These are phyloP conservation scores for Fusarium miscanthi DNA, from an alignment of 2,329 filamentous ascomycete genomes.

Conservation along the genomic window DNA sequence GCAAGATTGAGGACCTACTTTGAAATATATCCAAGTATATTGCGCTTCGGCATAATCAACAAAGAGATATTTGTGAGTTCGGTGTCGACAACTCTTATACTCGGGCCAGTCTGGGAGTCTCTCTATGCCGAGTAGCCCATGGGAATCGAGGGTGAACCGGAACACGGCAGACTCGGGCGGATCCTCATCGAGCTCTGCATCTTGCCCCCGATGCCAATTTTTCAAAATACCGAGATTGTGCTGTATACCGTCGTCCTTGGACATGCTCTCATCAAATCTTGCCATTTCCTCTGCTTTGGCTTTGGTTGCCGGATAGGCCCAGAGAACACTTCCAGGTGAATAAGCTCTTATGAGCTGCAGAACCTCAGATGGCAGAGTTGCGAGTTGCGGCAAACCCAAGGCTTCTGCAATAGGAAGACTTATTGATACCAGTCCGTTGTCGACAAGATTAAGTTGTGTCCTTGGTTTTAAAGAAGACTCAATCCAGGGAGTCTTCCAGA, in stretches of 20 bases:
- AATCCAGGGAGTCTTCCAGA: neutral
- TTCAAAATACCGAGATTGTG: neutral
- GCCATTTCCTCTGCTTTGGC: neutral
- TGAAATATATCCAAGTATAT: neutral
- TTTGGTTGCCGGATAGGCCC: neutral
- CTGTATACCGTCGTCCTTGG: neutral
- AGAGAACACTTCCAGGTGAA: neutral
- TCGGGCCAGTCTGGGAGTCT: neutral
- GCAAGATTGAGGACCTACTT: neutral
- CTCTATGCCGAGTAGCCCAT: neutral
- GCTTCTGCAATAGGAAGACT: neutral
- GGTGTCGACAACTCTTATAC: neutral
- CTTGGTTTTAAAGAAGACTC: neutral
- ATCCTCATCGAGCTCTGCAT: neutral
- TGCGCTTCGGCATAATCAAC: neutral
- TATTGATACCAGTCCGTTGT: neutral
- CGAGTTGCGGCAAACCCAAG: neutral
- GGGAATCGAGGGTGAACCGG: neutral
- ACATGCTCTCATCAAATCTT: neutral
- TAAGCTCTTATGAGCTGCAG: neutral
- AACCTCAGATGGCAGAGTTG: neutral
- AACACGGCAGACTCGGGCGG: neutral
- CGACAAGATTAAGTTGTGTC: neutral
- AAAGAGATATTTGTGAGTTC: neutral
- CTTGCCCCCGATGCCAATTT: neutral